Base-by-base conservation (phyloP, 2,329 filamentous ascomycete species). In the Fusarium albidum region DNA sequence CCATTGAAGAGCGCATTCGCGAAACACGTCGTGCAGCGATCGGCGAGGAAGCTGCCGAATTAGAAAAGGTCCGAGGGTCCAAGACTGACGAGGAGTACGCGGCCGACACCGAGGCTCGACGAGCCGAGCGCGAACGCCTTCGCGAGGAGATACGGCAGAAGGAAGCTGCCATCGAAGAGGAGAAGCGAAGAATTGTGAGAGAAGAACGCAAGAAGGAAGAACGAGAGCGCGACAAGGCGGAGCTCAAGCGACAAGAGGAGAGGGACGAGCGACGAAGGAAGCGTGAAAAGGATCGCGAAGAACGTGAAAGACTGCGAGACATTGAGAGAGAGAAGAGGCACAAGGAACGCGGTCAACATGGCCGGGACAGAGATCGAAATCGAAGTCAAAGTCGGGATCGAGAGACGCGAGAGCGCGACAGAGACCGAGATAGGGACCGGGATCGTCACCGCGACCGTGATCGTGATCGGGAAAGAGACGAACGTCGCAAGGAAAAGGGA, bases 1-100 rank as follows among this genome's bases (percentile, higher is more conserved):
- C 85, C 21, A 91, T 92, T 52, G 87, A 92, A 67, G 77, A 80
- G 21, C 84, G 85, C 42, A 85, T 94, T 67, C 85, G 90, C 55
- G 83, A 87, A 59, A 81, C 90, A 42, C 82, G 90, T 18, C 78
- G 81, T 14, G 79, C 79, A 12, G 88, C 92, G 52, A 83, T 93
- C 57, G 90, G 90, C 21, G 80, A 84, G 34, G 88, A 90, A 49
- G 83, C 81, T 3, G 89, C 90, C 4, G 80, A 81, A 25, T 82
- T 84, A 15, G 90, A 94, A 69, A 77, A 83, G 34, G 61, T 75
- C 9, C 84, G 82, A 46, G 90, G 90, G 14, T 78, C 83, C 40
- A 92, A 90, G 71, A 89, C 86, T 1, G 90, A 94, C 62, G 84
- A 87, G 49, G 86, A 89, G 41, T 94, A 92, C 70, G 86, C 83